Conservation (phyloP, 768 basidiomycete species). For the Tylopilus vinaceipallidus region DNA sequence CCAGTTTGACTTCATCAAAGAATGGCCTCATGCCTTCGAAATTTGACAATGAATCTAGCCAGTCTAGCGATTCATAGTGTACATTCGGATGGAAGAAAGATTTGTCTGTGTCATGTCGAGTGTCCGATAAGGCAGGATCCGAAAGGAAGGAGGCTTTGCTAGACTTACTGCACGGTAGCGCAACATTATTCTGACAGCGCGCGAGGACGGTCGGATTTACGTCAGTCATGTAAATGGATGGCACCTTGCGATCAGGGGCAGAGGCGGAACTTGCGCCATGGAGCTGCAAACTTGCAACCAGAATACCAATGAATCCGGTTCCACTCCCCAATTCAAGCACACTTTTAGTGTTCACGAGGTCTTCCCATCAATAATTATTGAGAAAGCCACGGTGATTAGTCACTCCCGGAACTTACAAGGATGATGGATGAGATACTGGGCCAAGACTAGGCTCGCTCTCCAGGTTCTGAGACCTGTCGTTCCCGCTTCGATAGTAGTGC, state of each 20-base stretch:
- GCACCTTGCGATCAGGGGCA: neutral
- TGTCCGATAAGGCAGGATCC: neutral
- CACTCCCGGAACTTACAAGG: conserved; percentile 42
- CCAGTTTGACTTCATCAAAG: conserved; percentile 44
- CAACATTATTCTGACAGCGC: conserved; percentile 58
- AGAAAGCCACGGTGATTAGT: neutral
- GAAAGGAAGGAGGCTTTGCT: neutral
- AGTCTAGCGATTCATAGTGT: conserved; percentile 53
- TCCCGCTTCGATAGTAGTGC: conserved; percentile 68
- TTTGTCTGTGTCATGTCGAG: conserved; percentile 40
- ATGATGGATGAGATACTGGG: conserved; percentile 56
- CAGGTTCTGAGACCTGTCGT: conserved; percentile 82
- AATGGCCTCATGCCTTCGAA: conserved; percentile 19
- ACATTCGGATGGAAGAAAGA: conserved; percentile 51
- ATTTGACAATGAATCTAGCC: conserved; percentile 55
- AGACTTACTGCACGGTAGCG: conserved; percentile 66
- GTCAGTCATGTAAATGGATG: conserved; percentile 57
- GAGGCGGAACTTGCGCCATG: neutral
- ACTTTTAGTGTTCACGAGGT: conserved; percentile 31
- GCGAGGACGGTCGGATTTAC: conserved; percentile 59
- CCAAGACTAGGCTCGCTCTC: conserved; percentile 67
- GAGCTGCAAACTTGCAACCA: conserved; percentile 58
- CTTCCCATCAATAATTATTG: neutral
- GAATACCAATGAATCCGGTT: conserved; percentile 68
- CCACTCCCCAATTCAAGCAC: conserved; percentile 79